These are phyloP conservation scores for Coffea humblotiana DNA, from an alignment of 305 asterid species.

Conservation along the genomic window DNA sequence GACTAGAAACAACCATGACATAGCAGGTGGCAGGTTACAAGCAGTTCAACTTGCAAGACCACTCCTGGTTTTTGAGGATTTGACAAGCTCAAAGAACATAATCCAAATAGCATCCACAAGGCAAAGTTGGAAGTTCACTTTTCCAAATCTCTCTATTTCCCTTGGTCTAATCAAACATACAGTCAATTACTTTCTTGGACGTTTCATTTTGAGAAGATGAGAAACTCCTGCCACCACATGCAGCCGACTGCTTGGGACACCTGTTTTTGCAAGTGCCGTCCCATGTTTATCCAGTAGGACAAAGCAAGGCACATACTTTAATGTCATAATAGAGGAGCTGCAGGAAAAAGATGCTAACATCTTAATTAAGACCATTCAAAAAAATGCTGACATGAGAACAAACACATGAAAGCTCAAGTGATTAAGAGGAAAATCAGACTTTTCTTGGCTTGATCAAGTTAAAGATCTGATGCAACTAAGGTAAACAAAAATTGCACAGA, in stretches of 20 bases:
- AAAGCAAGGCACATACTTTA: conserved; percentile 87
- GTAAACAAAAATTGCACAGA: background rate
- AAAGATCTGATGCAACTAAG: background rate
- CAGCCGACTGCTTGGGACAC: conserved; percentile 68
- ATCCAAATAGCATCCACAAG: background rate
- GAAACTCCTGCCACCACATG: conserved; percentile 89
- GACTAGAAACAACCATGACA: background rate
- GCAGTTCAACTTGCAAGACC: background rate
- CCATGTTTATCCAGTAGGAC: conserved; percentile 79
- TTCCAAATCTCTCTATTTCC: background rate
- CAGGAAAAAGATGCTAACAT: conserved; percentile 14
- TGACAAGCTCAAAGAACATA: background rate
- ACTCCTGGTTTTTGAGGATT: background rate
- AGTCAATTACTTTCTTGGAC: conserved; percentile 23
- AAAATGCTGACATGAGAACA: background rate
- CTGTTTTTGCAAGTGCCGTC: conserved; percentile 78
- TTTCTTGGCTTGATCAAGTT: background rate
- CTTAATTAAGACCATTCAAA: background rate
- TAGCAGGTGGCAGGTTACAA: background rate
- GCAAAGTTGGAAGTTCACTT: background rate
- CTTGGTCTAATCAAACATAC: background rate
- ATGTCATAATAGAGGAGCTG: conserved; percentile 91
- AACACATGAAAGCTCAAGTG: background rate
- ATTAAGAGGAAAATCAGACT: background rate
- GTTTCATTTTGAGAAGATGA: conserved; percentile 72